Evolutionary conservation across 2,329 filamentous ascomycete genomes (phyloP), one percentile per base, ranked within the genome.

Genomic region (Calycina herbarum): DNA sequence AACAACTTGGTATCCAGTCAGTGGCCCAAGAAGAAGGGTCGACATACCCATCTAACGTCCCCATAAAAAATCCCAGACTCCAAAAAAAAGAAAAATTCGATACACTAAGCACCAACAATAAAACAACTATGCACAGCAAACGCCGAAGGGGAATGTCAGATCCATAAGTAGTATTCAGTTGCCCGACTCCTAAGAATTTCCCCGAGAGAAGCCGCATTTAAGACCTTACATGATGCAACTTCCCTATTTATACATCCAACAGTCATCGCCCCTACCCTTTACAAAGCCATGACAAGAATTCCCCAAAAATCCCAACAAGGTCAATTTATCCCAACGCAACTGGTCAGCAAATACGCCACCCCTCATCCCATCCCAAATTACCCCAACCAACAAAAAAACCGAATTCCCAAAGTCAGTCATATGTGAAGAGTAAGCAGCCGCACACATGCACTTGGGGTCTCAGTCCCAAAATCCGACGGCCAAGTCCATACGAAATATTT

Each of bases 41-140:
- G 27, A 24, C 48, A 54, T 27, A 54, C 48, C 24, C 10, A 24
- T 24, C 15, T 20, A 24, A 51, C 20, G 6, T 51, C 6, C 20
- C 45, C 45, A 8, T 10, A 10, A 51, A 51, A 20, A 24, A 24
- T 20, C 7, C n/a, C 45, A 11, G 24, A 24, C 48, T 54, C 48
- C 48, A 54, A 54, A 13, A 27, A 20, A 27, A 24, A 27, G 3
- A 33, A 33, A 33, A 33, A 29, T 4, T 13, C 20, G 20, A 54
- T 27, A 54, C 48, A 54, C 48, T 54, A 54, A 54, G 48, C 48
- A 54, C 48, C 48, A 54, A 24, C 20, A 54, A 27, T 27, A 54
- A 13, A 54, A 54, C 11, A 54, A 3, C 10, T 27, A 54, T 27
- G 20, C 48, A 27, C n/a, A 24, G 10, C 4, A 10, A 27, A 54